Evolutionary conservation across 176 grass and related monocot species (phyloP).

Genomic region (Musa beccarii): DNA sequence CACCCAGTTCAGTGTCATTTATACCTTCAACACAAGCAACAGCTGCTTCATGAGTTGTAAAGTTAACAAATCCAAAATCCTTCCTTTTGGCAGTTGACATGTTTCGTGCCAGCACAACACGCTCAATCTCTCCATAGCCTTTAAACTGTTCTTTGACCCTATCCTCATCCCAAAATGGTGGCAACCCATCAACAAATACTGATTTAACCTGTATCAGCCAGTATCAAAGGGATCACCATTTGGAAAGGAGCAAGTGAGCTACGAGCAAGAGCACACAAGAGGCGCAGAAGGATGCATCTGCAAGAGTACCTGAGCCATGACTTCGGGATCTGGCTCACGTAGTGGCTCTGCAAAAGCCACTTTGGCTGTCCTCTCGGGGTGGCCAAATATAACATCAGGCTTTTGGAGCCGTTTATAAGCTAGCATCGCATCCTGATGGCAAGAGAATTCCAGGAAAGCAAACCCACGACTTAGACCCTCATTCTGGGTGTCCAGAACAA

Average conservation of each 20-base stretch:
- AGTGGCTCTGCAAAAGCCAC: constrained; percentile 54
- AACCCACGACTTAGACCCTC: constrained; percentile 45
- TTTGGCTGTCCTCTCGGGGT: constrained; percentile 45
- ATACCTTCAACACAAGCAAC: constrained; percentile 52
- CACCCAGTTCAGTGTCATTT: constrained; percentile 42
- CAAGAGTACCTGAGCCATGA: constrained; percentile 47
- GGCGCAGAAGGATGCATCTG: background rate
- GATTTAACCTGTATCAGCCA: constrained; percentile 44
- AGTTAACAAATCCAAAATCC: constrained; percentile 80
- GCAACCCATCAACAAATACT: constrained; percentile 61
- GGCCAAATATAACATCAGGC: constrained; percentile 43
- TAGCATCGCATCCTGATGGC: constrained; percentile 43
- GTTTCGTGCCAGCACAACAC: constrained; percentile 67
- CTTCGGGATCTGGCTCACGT: constrained; percentile 54
- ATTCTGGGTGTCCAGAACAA: constrained; percentile 45
- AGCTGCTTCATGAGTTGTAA: constrained; percentile 54
- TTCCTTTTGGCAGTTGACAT: constrained; percentile 71
- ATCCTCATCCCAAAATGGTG: constrained; percentile 73
- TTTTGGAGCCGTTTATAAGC: constrained; percentile 43
- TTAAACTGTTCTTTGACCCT: constrained; percentile 50
- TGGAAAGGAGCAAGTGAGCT: background rate
- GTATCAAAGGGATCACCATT: background rate
- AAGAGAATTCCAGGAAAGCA: constrained; percentile 49
- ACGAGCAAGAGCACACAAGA: background rate
- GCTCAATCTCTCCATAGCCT: constrained; percentile 52